These are phyloP conservation scores for Pichia nakasei DNA, from an alignment of 805 yeast species.

Conservation along the genomic window DNA sequence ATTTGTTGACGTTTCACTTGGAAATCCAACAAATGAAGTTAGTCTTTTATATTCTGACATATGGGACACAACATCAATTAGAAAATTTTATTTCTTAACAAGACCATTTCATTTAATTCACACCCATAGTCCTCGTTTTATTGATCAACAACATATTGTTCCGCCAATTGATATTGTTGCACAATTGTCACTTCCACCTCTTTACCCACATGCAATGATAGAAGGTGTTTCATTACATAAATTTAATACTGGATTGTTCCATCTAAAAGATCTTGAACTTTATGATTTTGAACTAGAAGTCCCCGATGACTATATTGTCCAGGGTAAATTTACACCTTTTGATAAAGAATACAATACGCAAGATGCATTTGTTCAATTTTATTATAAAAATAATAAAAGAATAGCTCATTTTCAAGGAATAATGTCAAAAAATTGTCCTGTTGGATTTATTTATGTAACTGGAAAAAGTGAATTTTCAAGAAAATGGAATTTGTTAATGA, in stretches of 20 bases:
- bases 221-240: constrained; percentile 51
- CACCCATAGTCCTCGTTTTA: constrained; percentile 78
- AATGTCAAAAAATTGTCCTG: constrained; percentile 57
- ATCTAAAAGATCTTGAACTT: constrained; percentile 65
- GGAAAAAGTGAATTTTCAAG: constrained; percentile 12
- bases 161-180: constrained; percentile 77
- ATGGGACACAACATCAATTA: constrained; percentile 20
- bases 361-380: constrained; percentile 68
- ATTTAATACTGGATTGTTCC: constrained; percentile 70
- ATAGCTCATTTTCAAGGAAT: constrained; percentile 72
- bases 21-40: constrained; percentile 48
- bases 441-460: constrained; percentile 51
- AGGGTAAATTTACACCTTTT: constrained; percentile 42
- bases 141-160: constrained; percentile 72
- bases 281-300: constrained; percentile 69
- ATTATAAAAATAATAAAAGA: constrained; percentile 58
- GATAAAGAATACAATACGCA: constrained; percentile 30
- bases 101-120: constrained; percentile 69
- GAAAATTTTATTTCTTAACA: constrained; percentile 52
- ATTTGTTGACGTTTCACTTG: constrained; percentile 64
- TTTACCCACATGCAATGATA: constrained; percentile 71
- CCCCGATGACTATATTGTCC: constrained; percentile 63
- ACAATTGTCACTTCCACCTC: constrained; percentile 74
- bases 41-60: constrained; percentile 32
- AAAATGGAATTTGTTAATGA: constrained; percentile 62